A percentile compares a stretch with the other conserved stretches of the same genome.
Evolutionary conservation across 164 flowering plant genomes (phyloP).

Genomic region (Macadamia tetraphylla): DNA sequence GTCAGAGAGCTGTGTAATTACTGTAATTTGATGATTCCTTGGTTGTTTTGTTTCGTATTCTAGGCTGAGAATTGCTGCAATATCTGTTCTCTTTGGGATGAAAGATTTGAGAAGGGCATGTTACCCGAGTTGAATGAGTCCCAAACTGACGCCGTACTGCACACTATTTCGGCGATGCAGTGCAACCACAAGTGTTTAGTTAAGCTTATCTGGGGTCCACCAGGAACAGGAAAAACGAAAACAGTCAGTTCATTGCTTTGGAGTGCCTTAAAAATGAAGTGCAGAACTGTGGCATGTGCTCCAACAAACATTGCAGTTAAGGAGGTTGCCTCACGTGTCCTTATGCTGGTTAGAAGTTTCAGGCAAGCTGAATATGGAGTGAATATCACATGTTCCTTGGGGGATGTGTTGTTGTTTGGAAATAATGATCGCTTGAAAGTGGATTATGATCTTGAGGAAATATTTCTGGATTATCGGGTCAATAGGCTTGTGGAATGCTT

Average conservation of each 20-base stretch:
- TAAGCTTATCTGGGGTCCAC: conserved; percentile 81
- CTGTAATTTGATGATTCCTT: neutral
- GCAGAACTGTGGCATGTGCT: conserved; percentile 54
- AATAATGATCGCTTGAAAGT: conserved; percentile 43
- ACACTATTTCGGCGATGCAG: conserved; percentile 23
- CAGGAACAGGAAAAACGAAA: conserved; percentile 82
- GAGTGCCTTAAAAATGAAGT: conserved; percentile 29
- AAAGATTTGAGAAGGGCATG: neutral
- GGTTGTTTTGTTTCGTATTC: neutral
- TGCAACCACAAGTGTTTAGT: conserved; percentile 36
- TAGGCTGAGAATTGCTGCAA: conserved; percentile 33
- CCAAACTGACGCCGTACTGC: conserved; percentile 41
- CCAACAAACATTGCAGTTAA: conserved; percentile 70
- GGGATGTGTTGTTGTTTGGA: conserved; percentile 67
- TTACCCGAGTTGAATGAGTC: conserved; percentile 41
- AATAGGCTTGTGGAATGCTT: conserved; percentile 39
- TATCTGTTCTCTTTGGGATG: conserved; percentile 19
- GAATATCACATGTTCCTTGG: conserved; percentile 26
- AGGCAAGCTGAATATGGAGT: neutral
- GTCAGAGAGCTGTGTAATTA: neutral
- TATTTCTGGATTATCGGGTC: conserved; percentile 58
- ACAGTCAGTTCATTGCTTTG: conserved; percentile 44
- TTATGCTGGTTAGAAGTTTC: conserved; percentile 31
- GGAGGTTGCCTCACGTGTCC: conserved; percentile 51
- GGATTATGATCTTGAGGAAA: conserved; percentile 34